These are phyloP conservation scores for Opeltia flavorubescens DNA, from an alignment of 495 filamentous ascomycete genomes.

Conservation along the genomic window DNA sequence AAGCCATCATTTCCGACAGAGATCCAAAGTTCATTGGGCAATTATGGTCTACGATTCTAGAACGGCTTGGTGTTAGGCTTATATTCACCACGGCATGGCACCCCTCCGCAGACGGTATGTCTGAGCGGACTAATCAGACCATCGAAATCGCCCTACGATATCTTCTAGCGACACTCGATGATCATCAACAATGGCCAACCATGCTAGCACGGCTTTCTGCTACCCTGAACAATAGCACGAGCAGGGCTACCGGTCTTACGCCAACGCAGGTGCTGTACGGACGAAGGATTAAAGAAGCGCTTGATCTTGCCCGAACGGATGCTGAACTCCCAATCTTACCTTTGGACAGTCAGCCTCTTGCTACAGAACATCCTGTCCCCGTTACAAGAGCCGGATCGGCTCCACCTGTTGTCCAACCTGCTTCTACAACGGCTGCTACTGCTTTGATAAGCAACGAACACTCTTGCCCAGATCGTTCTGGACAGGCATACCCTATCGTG, in stretches of 20 bases:
- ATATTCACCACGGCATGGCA: slow-evolving; percentile 7
- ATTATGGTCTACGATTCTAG: slow-evolving; percentile 1
- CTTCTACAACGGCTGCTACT: not conserved
- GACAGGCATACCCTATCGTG: too few species aligned
- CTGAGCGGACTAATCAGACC: slow-evolving; percentile 12
- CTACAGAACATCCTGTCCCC: not conserved
- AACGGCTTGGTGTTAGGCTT: not conserved
- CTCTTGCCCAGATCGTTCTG: not conserved
- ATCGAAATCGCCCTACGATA: slow-evolving; percentile 9
- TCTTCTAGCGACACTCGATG: not conserved
- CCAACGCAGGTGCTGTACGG: not conserved
- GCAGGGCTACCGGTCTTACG: not conserved
- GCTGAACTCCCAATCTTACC: not conserved
- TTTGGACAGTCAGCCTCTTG: not conserved
- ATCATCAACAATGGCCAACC: not conserved
- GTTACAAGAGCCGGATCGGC: not conserved
- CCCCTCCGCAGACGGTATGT: slow-evolving; percentile 11
- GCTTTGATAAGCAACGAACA: not conserved
- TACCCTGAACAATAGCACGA: not conserved
- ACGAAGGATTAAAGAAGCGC: not conserved
- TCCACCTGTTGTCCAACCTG: not conserved
- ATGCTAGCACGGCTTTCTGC: not conserved
- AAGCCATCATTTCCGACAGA: not conserved
- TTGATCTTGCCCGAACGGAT: not conserved
- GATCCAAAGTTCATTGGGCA: slow-evolving; percentile 2